Evolutionary conservation across 2,329 filamentous ascomycete species (phyloP), one percentile per base, ranked within the genome.

Genomic region (Escovopsis sp.): DNA sequence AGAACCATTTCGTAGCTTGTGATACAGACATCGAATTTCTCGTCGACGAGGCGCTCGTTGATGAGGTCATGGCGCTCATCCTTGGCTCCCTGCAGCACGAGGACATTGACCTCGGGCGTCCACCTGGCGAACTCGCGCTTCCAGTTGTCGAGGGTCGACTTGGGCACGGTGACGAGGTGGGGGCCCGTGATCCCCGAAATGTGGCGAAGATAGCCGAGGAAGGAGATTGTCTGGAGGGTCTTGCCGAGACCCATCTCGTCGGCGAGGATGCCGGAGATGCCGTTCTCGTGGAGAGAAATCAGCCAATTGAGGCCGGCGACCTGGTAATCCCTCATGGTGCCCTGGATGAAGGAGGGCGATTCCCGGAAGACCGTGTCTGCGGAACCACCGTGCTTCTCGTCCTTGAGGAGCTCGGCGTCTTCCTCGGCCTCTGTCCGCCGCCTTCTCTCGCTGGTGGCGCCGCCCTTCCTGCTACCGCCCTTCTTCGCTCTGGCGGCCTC

Each of bases 1-100:
- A 98, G 71, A 45, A 98, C 87, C 89, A 98, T 96, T 61, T 98
- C 91, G 65, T 98, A 98, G 60, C 88, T 95, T 12, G 91, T 98
- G 58, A 98, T 84, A 65, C 89, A 95, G 14, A 96, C 89, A 54
- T 98, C 91, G 52, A 98, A 98, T 50, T 94, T 85, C 59, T 95
- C 87, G 45, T 93, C 84, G 14, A 93, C 72, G n/a, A 98, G 71
- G 5, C 85, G 83, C 13, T 94, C 85, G 49, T 86, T 85, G 61
- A 98, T 96, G 41, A 98, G 71, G 38, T 77, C 70, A 47, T 87
- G 76, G 36, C 91, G 84, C 63, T 95, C 87, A 8, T 98, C 91
- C 60, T 98, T 98, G 47, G 83, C 84, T 48, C 91, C 91, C 59
- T 96, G 91, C 7, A 98, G 72, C 10, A 98, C 86, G 32, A 98